These are phyloP conservation scores for Dissophora globulifera DNA, from an alignment of 192 early-diverging fungal genomes.

Conservation along the genomic window DNA sequence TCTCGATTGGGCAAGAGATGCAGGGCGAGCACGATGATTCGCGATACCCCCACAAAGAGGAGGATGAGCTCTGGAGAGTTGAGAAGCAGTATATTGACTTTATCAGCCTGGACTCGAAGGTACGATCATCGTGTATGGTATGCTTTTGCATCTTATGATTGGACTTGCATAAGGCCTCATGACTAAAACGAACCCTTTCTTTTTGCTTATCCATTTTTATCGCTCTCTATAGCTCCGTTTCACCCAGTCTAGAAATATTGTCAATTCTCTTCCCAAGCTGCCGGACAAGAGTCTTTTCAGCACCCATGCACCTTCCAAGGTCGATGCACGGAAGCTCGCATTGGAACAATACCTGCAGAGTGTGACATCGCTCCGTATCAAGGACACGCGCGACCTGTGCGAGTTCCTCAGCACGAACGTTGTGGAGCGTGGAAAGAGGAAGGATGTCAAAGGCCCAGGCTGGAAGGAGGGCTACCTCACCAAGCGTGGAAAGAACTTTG, in stretches of 20 bases:
- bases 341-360: slow-evolving; percentile 87
- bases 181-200: too few relatives aligned
- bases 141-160: too few relatives aligned
- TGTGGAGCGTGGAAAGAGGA: slow-evolving; percentile 54
- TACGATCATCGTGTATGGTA: slow-evolving; percentile 51
- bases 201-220: too few relatives aligned
- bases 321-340: slow-evolving; percentile 87
- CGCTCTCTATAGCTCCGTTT: slow-evolving; percentile 30
- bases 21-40: slow-evolving; percentile 29
- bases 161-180: too few relatives aligned
- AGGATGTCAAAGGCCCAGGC: slow-evolving; percentile 54
- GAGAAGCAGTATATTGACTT: slow-evolving; percentile 94
- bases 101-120: slow-evolving; percentile 80
- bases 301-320: slow-evolving; percentile 85
- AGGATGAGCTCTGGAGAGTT: slow-evolving; percentile 79
- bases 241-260: slow-evolving; percentile 51
- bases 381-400: slow-evolving; percentile 72
- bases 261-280: slow-evolving; percentile 73
- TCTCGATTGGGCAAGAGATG: slow-evolving; percentile 61
- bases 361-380: slow-evolving; percentile 68
- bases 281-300: slow-evolving; percentile 90
- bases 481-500: slow-evolving; percentile 97
- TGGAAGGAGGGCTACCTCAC: slow-evolving; percentile 89
- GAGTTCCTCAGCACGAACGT: slow-evolving; percentile 84
- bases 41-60: slow-evolving; percentile 56